phyloP scores from a whole-genome alignment of 2,329 filamentous ascomycete species.

The Gaeumannomyces sp. region DNA sequence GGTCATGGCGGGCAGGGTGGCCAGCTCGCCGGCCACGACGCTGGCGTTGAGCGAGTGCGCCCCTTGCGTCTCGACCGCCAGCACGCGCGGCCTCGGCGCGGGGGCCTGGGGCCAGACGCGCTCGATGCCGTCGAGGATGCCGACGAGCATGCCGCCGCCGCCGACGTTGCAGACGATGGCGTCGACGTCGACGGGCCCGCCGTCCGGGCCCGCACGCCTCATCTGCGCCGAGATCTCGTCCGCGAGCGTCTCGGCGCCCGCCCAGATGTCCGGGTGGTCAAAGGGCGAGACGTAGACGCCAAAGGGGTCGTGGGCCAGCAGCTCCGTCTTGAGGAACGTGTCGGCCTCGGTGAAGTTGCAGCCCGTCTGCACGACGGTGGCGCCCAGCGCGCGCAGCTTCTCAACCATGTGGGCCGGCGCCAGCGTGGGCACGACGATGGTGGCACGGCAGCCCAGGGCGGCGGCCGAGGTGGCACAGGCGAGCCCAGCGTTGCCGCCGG shows the following conservation, averaged over 20 bases:
- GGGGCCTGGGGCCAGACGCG: constrained; percentile 22
- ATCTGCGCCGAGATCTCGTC: constrained; percentile 36
- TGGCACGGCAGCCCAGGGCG: constrained; percentile 54
- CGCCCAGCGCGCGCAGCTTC: constrained; percentile 60
- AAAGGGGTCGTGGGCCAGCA: constrained; percentile 36
- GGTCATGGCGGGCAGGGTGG: constrained; percentile 63
- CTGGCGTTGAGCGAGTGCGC: constrained; percentile 59
- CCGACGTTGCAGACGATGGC: constrained; percentile 65
- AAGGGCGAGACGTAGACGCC: constrained; percentile 62
- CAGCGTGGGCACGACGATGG: constrained; percentile 63
- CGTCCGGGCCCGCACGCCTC: constrained; percentile 8
- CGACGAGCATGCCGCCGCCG: constrained; percentile 64
- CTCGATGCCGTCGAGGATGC: constrained; percentile 57
- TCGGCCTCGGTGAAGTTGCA: constrained; percentile 65
- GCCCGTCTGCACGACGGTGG: constrained; percentile 60
- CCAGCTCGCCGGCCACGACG: constrained; percentile 44
- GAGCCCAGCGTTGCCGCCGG: constrained; percentile 74
- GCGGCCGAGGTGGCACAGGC: constrained; percentile 68
- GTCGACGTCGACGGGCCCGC: constrained; percentile 32
- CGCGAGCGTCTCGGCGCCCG: constrained; percentile 53
- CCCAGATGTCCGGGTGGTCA: constrained; percentile 60
- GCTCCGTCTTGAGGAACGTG: constrained; percentile 49
- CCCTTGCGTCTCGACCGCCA: constrained; percentile 69
- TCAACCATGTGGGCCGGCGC: constrained; percentile 62
- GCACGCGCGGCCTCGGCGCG: constrained; percentile 35